These are phyloP conservation scores for Mucor plumbeus DNA, from an alignment of 371 early-diverging fungal species.

Conservation along the genomic window DNA sequence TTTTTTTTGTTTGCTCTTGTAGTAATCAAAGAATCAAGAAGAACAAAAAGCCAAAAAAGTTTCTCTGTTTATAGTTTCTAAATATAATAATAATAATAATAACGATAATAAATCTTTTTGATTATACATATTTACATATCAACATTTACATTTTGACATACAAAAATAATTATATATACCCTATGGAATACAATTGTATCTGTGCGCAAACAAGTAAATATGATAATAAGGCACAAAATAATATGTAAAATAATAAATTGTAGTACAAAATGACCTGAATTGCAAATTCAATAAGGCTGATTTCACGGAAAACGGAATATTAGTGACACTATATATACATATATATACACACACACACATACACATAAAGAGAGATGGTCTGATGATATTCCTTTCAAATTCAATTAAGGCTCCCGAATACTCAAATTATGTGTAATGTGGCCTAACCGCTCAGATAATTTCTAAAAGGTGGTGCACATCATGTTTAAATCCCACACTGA, in stretches of 20 bases:
- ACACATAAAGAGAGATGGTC: conserved; percentile 16
- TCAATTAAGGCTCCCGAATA: background rate
- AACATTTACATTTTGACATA: background rate
- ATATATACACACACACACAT: background rate
- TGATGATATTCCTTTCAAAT: conserved; percentile 9
- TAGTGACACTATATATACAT: background rate
- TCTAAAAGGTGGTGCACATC: background rate
- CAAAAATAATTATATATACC: background rate
- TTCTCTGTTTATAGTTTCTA: background rate
- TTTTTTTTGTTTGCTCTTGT: background rate
- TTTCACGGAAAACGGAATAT: conserved; percentile 16
- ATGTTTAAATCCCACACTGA: conserved; percentile 16
- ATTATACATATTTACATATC: too few relatives aligned
- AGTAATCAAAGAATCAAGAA: background rate
- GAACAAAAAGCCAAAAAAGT: conserved; percentile 4
- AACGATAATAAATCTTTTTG: too few relatives aligned
- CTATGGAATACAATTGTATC: conserved; percentile 5
- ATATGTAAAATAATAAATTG: background rate
- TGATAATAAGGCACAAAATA: background rate
- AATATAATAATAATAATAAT: background rate
- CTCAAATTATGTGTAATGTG: conserved; percentile 23
- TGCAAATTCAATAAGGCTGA: conserved; percentile 1
- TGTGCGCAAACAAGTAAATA: conserved; percentile 1
- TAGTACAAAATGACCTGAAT: conserved; percentile 7
- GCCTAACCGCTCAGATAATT: conserved; percentile 18